Base-by-base conservation (phyloP, 2,329 filamentous ascomycete genomes). In the Arthroderma sp. region DNA sequence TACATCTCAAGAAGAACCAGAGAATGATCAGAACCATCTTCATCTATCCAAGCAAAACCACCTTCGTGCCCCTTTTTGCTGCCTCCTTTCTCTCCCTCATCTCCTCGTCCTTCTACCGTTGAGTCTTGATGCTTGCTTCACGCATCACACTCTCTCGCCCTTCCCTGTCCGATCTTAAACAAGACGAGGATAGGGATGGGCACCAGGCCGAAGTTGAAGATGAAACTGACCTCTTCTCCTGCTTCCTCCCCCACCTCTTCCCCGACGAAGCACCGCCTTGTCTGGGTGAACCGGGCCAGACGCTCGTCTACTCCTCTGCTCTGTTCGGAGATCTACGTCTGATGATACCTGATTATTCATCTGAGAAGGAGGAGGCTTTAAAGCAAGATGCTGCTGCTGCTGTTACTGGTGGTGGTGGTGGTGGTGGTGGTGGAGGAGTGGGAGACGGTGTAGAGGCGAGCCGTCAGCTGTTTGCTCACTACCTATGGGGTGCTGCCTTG, bases 381-480 rank as follows among this genome's bases (percentile, higher is more conserved):
- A 22, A 22, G 15, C 15, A 22, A 22, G 33, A 36, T 7, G 32
- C 30, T 15, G 36, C 11, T 34, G 22, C 4, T 10, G 31, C 7
- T 2, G 22, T 30, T 29, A 6, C 15, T 36, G 30, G 22, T 3
- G 50, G 55, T 7, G 53, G 53, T 38, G 42, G 44, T 8, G 51
- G 42, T 3, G 48, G 48, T 6, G 53, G 47, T 5, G 36, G 46
- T 29, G 31, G 41, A 10, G 31, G 27, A 37, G 8, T 36, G 5
- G 30, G 36, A 46, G 22, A 5, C 41, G 29, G 48, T 52, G 53
- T 59, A 3, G 71, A 77, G 44, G 64, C 69, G 42, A 67, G 70
- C 36, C 52, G 75, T 42, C 61, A 60, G 41, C 67, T 78, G 32
- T 78, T 76, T 60, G 73, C 73, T 31, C 75, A 79, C 58, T 72